Base-by-base conservation (phyloP, 805 yeast species). In the Helenozyma baotianmanensis region DNA sequence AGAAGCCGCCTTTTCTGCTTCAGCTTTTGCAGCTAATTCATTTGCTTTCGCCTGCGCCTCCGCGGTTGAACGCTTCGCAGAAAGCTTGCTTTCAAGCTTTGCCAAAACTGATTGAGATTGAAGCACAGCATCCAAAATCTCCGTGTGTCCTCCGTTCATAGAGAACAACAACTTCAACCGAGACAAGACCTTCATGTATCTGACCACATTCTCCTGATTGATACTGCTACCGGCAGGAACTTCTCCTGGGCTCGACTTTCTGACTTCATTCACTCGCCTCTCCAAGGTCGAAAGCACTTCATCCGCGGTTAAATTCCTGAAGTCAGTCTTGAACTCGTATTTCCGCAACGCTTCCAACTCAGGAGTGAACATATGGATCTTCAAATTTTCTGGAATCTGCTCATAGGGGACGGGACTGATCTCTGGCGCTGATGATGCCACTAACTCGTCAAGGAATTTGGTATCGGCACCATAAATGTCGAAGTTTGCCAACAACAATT, bases 321-420 rank as follows among this genome's bases (percentile, higher is more conserved):
- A 47, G 2, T 41, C 32, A 4, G 32, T 31, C 9, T 30, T 24
- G 14, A 50, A 40, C 30, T 40, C 49, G 21, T 44, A 45, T 3
- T 34, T 25, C 13, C 39, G 30, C 9, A 48, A 17, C 4, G 36
- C 36, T 15, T 35, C 32, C 21, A 48, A 25, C 25, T 48, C 53
- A 5, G 33, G 27, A 6, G 32, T 18, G 16, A 47, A 46, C 36
- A 47, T 43, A 21, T 50, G 54, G 27, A 50, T 33, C 26, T 38
- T 36, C 14, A 51, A 44, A 17, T 48, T 32, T 4, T 51, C 54
- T 1, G 55, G 55, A 23, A 50, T 42, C 32, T 52, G 51, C 25
- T 30, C 32, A 25, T 47, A 48, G 4, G 16, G 21, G 19, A 17
- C 19, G 19, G 19, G 19, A n/a, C n/a, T n/a, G n/a, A n/a, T n/a